phyloP scores from a whole-genome alignment of 1,284 basidiomycete genomes.

The Cutaneotrichosporon arboriforme region DNA sequence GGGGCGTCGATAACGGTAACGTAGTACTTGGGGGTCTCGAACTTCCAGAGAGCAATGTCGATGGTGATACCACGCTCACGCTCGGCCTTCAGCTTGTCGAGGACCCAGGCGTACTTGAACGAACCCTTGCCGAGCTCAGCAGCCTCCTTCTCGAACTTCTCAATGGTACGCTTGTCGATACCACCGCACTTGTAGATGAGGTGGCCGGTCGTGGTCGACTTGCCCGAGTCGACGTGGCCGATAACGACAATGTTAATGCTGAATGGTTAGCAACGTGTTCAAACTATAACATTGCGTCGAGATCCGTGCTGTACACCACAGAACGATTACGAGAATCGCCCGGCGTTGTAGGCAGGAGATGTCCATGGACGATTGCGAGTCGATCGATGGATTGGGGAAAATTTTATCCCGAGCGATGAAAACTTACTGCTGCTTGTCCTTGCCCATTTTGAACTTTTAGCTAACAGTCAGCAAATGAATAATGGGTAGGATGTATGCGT shows the following conservation, averaged over 20 bases:
- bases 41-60: constrained; percentile 97
- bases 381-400: background rate
- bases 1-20: constrained; percentile 87
- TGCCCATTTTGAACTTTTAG: constrained; percentile 30
- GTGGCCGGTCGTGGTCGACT: constrained; percentile 99
- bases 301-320: background rate
- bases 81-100: constrained; percentile 98
- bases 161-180: constrained; percentile 99
- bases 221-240: constrained; percentile 53
- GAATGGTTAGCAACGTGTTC: background rate
- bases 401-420: background rate
- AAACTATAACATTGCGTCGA: background rate
- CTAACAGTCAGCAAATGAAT: background rate
- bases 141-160: constrained; percentile 99
- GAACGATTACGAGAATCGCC: no score
- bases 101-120: constrained; percentile 99
- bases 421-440: constrained; percentile 27
- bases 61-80: constrained; percentile 99
- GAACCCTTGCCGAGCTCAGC: constrained; percentile 97
- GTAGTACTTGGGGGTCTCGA: constrained; percentile 88
- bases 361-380: no score
- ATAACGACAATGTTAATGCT: constrained; percentile 63
- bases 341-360: no score
- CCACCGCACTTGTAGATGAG: constrained; percentile 99
- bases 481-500: no score